A percentile compares a stretch with the other conserved stretches of the same genome.
Conservation (phyloP, 345 rosid species). For the Aegle marmelos region DNA sequence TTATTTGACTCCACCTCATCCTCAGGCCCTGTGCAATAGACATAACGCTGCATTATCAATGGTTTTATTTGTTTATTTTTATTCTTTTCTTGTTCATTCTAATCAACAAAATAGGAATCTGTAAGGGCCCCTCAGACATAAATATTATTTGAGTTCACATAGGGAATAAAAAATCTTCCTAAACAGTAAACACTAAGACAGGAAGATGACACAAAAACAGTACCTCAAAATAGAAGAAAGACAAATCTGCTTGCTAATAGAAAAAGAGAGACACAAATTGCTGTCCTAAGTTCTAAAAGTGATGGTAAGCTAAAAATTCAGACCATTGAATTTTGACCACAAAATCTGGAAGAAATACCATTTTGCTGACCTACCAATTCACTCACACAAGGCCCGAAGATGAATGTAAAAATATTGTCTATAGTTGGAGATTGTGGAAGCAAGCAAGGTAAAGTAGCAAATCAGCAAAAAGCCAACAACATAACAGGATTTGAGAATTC, state of each 20-base stretch:
- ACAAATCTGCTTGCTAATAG: not conserved
- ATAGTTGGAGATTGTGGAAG: not conserved
- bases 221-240: not conserved
- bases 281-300: not conserved
- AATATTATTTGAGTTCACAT: not conserved
- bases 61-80: not conserved
- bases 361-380: not conserved
- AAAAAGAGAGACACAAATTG: not conserved
- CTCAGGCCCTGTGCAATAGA: slow-evolving; percentile 42
- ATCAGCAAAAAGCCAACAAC: not conserved
- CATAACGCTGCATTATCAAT: slow-evolving; percentile 12
- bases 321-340: not conserved
- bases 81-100: not conserved
- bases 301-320: not conserved
- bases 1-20: slow-evolving; percentile 47
- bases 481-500: not conserved
- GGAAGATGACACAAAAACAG: not conserved
- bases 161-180: not conserved
- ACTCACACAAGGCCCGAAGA: not conserved
- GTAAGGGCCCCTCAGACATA: not conserved
- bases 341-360: not conserved
- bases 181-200: not conserved
- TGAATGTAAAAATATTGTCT: not conserved
- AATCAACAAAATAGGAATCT: not conserved
- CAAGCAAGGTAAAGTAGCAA: not conserved